Base-by-base conservation (phyloP, 306 rosid species). In the Vigna radiata region DNA sequence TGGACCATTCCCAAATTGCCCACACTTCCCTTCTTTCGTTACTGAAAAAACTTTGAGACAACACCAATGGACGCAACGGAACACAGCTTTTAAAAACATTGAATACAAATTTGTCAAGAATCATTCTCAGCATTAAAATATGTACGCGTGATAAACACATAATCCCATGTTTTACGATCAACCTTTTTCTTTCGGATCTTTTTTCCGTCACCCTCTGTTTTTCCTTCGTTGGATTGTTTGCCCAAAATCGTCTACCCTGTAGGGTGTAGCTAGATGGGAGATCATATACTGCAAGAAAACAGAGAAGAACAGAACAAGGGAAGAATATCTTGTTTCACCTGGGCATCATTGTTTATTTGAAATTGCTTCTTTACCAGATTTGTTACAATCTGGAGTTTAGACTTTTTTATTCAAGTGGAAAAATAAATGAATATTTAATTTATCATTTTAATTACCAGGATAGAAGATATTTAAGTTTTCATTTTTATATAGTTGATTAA, bases 1-100 rank as follows among this genome's bases (percentile, higher is more conserved):
- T 71, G 85, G 83, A 72, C 80, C 87, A 66, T 77, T 19, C 41
- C 56, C 68, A 61, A 79, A 29, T 69, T 81, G 77, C 36, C 59
- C 79, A 18, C 25, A 27, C 66, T 19, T 77, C 39, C 64, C 55
- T 62, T 39, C 58, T 64, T 72, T 53, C 17, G 46, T 54, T 19
- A 9, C 6, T 25, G 13, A 66, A 72, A 21, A 56, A 58, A 43
- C 62, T 47, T 18, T 60, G 58, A 58, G 60, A 54, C 14, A 21
- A 59, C 50, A 47, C 31, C 72, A 65, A 56, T 55, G 66, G 54
- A 59, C 56, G 56, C 50, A 17, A 44, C 12, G 1, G 29, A 49
- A 27, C 68, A 44, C 46, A 9, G 29, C 55, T 52, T 29, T 52
- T 66, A 48, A 63, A 60, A 25, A 2, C 54, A 73, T 56, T 33